Conservation (phyloP, 1,284 basidiomycete species). For the Schizophyllum commune region DNA sequence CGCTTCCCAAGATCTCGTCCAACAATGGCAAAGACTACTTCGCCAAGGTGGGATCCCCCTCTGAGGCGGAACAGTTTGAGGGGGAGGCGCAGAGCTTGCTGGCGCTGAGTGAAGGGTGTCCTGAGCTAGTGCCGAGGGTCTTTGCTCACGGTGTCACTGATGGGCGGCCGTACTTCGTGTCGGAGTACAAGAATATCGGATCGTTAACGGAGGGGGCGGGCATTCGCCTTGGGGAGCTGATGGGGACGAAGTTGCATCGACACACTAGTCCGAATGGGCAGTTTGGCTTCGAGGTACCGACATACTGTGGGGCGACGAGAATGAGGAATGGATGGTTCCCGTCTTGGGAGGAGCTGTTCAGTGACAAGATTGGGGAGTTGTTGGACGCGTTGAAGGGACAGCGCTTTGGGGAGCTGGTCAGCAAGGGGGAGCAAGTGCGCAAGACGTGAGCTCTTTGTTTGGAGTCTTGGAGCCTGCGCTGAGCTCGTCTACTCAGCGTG, state of each 20-base stretch:
- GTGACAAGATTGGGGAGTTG: conserved; percentile 60
- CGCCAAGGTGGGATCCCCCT: conserved; percentile 45
- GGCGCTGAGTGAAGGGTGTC: conserved; percentile 56
- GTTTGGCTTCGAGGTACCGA: conserved; percentile 73
- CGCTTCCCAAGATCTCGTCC: conserved; percentile 31
- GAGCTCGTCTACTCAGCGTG: conserved; percentile 38
- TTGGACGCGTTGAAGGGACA: conserved; percentile 47
- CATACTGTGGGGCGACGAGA: conserved; percentile 75
- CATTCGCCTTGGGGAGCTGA: conserved; percentile 48
- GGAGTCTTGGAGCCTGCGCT: neutral
- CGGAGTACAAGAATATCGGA: conserved; percentile 61
- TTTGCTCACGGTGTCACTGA: conserved; percentile 40
- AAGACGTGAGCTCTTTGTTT: conserved; percentile 37
- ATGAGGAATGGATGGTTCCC: conserved; percentile 71
- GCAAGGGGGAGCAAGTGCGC: conserved; percentile 48
- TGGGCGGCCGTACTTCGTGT: conserved; percentile 62
- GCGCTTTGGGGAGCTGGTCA: conserved; percentile 37
- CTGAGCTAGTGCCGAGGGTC: conserved; percentile 60
- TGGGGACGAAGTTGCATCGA: conserved; percentile 57
- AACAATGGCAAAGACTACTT: conserved; percentile 46
- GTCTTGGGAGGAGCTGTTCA: conserved; percentile 69
- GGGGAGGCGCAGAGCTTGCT: conserved; percentile 71
- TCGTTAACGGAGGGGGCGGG: conserved; percentile 42
- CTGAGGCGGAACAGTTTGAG: conserved; percentile 55
- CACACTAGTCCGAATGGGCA: conserved; percentile 40